Evolutionary conservation across 495 filamentous ascomycete genomes (phyloP), one percentile per base, ranked within the genome.

Genomic region (Pseudotulostoma volvatum): DNA sequence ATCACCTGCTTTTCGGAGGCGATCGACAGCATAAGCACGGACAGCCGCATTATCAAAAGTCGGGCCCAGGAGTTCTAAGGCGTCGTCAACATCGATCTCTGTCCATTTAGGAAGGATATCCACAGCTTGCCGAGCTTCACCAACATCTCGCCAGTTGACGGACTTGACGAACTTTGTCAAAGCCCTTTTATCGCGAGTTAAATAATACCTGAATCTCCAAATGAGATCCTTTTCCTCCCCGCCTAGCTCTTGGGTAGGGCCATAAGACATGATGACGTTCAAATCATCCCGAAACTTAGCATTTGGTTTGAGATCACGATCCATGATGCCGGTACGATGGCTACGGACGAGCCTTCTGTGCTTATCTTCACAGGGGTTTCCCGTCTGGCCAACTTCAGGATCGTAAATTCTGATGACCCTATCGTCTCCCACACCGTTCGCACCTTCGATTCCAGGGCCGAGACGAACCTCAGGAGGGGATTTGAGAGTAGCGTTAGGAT

Each of bases 141-240:
- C 73, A n/a, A 65, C 65, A 54, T 96, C 88, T 13, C 73, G 73
- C 90, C 90, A 99, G 38, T 84, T 80, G 25, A 94, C 88, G 1
- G 84, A 92, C 56, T 96, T 96, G 48, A 95, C 84, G 45, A 99
- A 93, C 49, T 99, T 99, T 16, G 90, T 95, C 30, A 96, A 64
- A 1, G 88, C 90, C 43, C 83, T 71, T 59, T 96, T 96, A 48
- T 99, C 86, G 28, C 85, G 71, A 0, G 84, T 87, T 4, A 99
- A 56, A 53, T 93, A 85, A 55, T 94, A 90, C 35, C 90, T 68
- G 61, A 95, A 99, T 46, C 88, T 84, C 90, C 90, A 99, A 20
- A 99, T 70, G 8, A 93, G 65, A 55, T 99, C 92, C 50, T 93
- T 93, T 48, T 99, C 92, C 47, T 93, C 84, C 0, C 81, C 68